Conservation (phyloP, 2,329 filamentous ascomycete genomes). For the Fusarium hostae region DNA sequence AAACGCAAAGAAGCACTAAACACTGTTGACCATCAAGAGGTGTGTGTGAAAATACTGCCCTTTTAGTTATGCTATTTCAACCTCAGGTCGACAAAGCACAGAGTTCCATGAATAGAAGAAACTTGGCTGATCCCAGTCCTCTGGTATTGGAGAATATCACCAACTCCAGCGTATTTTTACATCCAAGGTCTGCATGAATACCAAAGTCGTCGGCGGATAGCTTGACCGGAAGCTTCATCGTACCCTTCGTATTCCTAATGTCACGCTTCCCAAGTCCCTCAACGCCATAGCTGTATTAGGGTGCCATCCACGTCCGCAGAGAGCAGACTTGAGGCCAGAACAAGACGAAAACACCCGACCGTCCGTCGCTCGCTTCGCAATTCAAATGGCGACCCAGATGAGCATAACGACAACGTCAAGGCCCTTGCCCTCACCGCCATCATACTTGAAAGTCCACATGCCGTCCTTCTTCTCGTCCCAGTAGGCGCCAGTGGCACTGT, state of each 20-base stretch:
- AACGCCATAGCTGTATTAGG: constrained; percentile 45
- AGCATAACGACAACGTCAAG: constrained; percentile 77
- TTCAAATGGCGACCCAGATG: constrained; percentile 79
- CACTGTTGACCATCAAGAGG: neutral
- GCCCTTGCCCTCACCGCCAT: constrained; percentile 73
- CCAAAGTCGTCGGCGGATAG: constrained; percentile 33
- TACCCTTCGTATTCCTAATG: constrained; percentile 42
- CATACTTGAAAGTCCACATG: constrained; percentile 90
- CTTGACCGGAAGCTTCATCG: constrained; percentile 40
- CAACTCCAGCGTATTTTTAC: constrained; percentile 42
- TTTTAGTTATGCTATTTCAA: neutral
- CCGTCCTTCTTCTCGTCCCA: constrained; percentile 93
- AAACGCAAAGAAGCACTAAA: neutral
- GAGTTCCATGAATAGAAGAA: constrained; percentile 7
- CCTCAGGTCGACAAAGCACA: neutral
- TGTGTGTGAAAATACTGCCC: neutral
- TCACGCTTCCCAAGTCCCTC: constrained; percentile 43
- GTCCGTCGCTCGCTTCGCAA: neutral
- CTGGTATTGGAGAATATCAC: constrained; percentile 31
- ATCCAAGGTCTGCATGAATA: constrained; percentile 45
- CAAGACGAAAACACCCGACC: constrained; percentile 9
- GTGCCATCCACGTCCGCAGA: constrained; percentile 33
- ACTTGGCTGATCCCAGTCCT: constrained; percentile 17
- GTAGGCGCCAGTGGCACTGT: constrained; percentile 85
- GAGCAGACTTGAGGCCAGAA: constrained; percentile 20